These are phyloP conservation scores for Morella rubra DNA, from an alignment of 306 rosid species.

Conservation along the genomic window DNA sequence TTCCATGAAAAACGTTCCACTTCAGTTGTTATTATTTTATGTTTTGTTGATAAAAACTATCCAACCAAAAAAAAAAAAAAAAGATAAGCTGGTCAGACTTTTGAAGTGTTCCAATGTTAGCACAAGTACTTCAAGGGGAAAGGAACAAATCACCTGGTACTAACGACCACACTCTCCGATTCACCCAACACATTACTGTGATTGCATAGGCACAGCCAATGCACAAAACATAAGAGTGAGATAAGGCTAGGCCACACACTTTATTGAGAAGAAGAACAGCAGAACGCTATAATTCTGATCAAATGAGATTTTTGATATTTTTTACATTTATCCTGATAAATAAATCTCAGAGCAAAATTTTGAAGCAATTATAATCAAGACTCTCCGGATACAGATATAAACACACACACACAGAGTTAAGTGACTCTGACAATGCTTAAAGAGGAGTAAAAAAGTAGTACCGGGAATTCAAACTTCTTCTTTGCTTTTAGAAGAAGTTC, in stretches of 20 bases:
- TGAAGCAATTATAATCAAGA: not conserved
- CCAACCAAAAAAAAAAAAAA: not conserved
- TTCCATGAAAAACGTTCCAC: not conserved
- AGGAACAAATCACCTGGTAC: not conserved
- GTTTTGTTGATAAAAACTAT: not conserved
- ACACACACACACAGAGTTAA: too few species aligned
- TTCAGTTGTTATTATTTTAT: not conserved
- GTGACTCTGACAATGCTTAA: not conserved
- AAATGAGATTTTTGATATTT: not conserved
- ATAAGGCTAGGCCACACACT: not conserved
- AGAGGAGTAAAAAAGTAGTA: conserved; percentile 29
- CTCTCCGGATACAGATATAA: too few species aligned
- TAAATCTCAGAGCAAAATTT: not conserved
- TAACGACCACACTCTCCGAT: not conserved
- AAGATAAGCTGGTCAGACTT: not conserved
- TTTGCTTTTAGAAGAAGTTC: conserved; percentile 75
- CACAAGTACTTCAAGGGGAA: not conserved
- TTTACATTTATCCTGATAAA: not conserved
- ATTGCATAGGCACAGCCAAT: not conserved
- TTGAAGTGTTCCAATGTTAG: not conserved
- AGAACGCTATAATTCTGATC: not conserved
- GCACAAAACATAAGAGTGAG: not conserved
- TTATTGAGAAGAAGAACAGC: not conserved
- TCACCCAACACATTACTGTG: not conserved
- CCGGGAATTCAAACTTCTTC: conserved; percentile 95